A percentile compares a stretch with the other conserved stretches of the same genome.
These are phyloP conservation scores for Saturnispora besseyi DNA, from an alignment of 805 yeast species.

Conservation along the genomic window DNA sequence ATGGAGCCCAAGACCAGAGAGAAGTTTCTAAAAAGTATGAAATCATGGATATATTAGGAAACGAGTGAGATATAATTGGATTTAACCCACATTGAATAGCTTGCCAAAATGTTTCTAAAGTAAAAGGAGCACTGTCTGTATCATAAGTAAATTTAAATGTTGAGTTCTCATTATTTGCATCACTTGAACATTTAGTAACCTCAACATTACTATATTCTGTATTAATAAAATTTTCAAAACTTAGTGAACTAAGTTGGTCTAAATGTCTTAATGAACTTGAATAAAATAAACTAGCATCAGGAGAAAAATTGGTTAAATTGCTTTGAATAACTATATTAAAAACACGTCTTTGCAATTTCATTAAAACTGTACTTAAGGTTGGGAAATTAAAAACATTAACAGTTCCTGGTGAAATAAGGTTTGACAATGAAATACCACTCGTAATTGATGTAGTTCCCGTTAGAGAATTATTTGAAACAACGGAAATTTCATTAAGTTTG, in stretches of 20 bases:
- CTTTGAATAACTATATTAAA: constrained; percentile 29
- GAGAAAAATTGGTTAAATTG: constrained; percentile 12
- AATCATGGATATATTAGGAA: constrained; percentile 22
- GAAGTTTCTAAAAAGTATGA: constrained; percentile 28
- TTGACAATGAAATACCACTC: not conserved
- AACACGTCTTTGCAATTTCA: constrained; percentile 27
- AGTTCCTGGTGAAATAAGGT: constrained; percentile 4
- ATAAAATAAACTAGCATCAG: constrained; percentile 7
- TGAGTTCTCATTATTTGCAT: not conserved
- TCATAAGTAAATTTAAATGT: constrained; percentile 30
- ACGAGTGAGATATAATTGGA: constrained; percentile 47
- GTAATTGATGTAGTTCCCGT: constrained; percentile 12
- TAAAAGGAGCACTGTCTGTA: constrained; percentile 29
- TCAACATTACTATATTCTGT: not conserved
- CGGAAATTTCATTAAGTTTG: constrained; percentile 25
- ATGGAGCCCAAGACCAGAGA: constrained; percentile 69
- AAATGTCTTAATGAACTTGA: not conserved
- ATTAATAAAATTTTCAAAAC: not conserved
- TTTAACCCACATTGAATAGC: constrained; percentile 52
- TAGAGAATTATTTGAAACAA: not conserved
- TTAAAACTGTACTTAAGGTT: constrained; percentile 24
- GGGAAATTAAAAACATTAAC: constrained; percentile 6
- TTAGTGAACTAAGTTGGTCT: not conserved
- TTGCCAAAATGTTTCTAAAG: constrained; percentile 28
- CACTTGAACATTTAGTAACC: not conserved